Conservation (phyloP, 2,329 filamentous ascomycete genomes). For the Penicillium psychrosexuale region DNA sequence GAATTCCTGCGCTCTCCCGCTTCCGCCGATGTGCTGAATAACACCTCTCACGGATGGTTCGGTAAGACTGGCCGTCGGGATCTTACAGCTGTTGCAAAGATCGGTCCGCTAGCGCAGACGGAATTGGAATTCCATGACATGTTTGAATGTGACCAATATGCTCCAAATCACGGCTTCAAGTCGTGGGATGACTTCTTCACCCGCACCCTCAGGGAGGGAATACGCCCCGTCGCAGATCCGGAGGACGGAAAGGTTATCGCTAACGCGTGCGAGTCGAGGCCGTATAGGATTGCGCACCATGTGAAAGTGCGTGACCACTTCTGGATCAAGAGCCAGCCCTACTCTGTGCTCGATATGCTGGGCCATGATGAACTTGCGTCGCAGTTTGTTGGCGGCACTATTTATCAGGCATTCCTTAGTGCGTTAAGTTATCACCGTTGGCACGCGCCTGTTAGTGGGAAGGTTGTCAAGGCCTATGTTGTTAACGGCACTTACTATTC, state of each 20-base stretch:
- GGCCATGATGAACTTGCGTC: conserved; percentile 50
- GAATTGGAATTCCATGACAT: conserved; percentile 29
- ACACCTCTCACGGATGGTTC: conserved; percentile 54
- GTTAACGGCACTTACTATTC: conserved; percentile 67
- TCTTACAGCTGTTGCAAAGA: conserved; percentile 32
- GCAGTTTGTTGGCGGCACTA: conserved; percentile 60
- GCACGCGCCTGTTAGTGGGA: conserved; percentile 67
- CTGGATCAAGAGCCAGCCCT: conserved; percentile 68
- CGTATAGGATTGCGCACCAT: conserved; percentile 52
- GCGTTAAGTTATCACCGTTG: conserved; percentile 69
- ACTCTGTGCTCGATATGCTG: conserved; percentile 64
- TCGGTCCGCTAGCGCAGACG: conserved; percentile 17
- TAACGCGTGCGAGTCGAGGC: conserved; percentile 64
- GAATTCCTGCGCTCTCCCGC: conserved; percentile 51
- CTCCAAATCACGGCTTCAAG: conserved; percentile 51
- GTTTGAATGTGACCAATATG: conserved; percentile 29
- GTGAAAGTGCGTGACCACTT: conserved; percentile 60
- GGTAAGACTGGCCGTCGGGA: conserved; percentile 49
- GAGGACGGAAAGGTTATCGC: conserved; percentile 50
- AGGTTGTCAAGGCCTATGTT: conserved; percentile 56
- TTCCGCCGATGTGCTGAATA: conserved; percentile 52
- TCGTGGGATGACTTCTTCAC: conserved; percentile 73
- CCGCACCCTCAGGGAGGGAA: conserved; percentile 51
- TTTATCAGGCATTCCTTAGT: conserved; percentile 69
- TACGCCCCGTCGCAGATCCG: conserved; percentile 60